Conservation (phyloP, 805 yeast species). For the Teunomyces panamensis region DNA sequence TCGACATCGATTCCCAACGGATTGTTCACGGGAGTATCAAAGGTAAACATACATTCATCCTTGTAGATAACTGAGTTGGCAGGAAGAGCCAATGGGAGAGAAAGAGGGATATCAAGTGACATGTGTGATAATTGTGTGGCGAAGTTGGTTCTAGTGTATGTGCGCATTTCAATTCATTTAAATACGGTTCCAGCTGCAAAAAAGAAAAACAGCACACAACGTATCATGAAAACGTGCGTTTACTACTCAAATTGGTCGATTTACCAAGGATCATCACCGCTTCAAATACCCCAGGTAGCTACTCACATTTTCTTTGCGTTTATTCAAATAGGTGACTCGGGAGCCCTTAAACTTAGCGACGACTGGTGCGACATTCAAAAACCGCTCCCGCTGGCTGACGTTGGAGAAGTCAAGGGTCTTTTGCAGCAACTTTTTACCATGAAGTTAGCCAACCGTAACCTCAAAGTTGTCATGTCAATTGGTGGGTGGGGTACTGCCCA, state of each 20-base stretch:
- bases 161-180: background rate
- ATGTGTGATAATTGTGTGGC: background rate
- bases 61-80: conserved; percentile 52
- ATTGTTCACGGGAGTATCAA: conserved; percentile 58
- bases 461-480: conserved; percentile 67
- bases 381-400: conserved; percentile 24
- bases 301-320: conserved; percentile 82
- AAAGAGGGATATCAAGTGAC: conserved; percentile 10
- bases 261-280: conserved; percentile 48
- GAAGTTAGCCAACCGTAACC: conserved; percentile 35
- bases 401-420: conserved; percentile 39
- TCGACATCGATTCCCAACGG: conserved; percentile 70
- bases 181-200: background rate
- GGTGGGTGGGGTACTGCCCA: conserved; percentile 74
- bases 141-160: background rate
- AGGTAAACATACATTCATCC: conserved; percentile 89
- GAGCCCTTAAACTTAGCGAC: conserved; percentile 56
- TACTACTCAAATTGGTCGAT: conserved; percentile 54
- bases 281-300: conserved; percentile 55
- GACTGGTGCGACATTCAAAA: conserved; percentile 60
- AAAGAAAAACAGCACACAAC: background rate
- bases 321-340: conserved; percentile 55
- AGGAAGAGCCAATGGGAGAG: conserved; percentile 19
- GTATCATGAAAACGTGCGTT: conserved; percentile 22
- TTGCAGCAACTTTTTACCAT: conserved; percentile 48